Evolutionary conservation across 192 early-diverging fungal genomes (phyloP).

Genomic region (Backusella australiensis): DNA sequence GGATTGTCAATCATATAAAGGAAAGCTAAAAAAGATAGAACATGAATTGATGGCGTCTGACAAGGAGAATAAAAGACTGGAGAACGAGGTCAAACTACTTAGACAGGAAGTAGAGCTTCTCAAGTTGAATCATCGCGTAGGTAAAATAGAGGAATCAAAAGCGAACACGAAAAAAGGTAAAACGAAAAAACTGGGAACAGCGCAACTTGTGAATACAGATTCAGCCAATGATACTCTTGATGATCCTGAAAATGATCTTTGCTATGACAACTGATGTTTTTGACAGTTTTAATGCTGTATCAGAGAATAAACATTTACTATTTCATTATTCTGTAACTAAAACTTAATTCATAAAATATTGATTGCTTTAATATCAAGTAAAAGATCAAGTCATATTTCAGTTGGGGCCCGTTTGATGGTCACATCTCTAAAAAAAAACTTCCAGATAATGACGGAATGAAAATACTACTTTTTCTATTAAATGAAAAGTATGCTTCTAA

Average conservation of each 20-base stretch:
- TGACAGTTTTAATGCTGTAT: not conserved
- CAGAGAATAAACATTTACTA: not conserved
- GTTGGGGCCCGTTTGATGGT: too few relatives aligned
- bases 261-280: not conserved
- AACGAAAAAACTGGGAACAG: not conserved
- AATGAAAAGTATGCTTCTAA: not conserved
- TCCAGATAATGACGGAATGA: too few relatives aligned
- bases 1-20: not conserved
- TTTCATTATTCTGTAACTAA: not conserved
- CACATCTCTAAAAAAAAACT: too few relatives aligned
- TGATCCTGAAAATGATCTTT: not conserved
- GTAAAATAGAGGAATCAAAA: not conserved
- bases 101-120: not conserved
- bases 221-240: not conserved
- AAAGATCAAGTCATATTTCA: too few relatives aligned
- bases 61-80: not conserved
- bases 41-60: not conserved
- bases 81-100: not conserved
- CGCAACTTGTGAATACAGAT: not conserved
- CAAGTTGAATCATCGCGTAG: not conserved
- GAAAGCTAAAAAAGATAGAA: not conserved
- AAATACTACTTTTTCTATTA: too few relatives aligned
- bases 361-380: too few relatives aligned
- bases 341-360: too few relatives aligned
- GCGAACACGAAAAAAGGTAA: not conserved